Base-by-base conservation (phyloP, 352 stramenopile genomes). In the Globisporangium splendens region DNA sequence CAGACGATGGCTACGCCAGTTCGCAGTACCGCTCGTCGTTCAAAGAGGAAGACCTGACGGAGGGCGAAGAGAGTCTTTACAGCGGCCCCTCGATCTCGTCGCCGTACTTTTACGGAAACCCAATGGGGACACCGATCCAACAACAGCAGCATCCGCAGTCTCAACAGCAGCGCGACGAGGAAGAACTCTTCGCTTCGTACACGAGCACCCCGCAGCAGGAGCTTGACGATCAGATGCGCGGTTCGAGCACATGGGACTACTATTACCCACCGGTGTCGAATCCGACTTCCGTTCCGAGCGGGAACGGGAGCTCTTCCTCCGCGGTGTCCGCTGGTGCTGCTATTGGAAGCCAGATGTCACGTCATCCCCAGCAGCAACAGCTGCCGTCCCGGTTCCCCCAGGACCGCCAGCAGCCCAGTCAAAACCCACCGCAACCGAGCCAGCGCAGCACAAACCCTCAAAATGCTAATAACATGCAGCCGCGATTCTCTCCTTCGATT, bases 111-210 rank as follows among this genome's bases (percentile, higher is more conserved):
- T 63, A 63, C 43, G 58, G 58, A 31, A 57, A 50, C n/a, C 58
- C 54, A 35, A 48, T 50, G 28, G 33, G 50, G 20, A 63, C 58
- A 3, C 58, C 39, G 12, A 12, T 15, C 50, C 15, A 63, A 18
- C 12, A 51, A 33, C 31, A 53, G 48, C 24, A 24, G 48, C 48
- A 53, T 8, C 24, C 11, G 4, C 51, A 57, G 15, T 48, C 55
- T 15, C 57, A 58, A 35, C 58, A 46, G 13, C 33, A 46, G 31
- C 69, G 79, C 28, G 79, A 84, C 42, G 65, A 70, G n/a, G 73
- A 90, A 51, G 63, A 70, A 35, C 69, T 90, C 58, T 87, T 88
- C 43, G 54, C 64, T 17, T 69, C 69, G 15, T 88, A 84, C 51
- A 47, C 70, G 11, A 52, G 46, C 44, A 59, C 59, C 22, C 63